A percentile compares a stretch with the other conserved stretches of the same genome.
Evolutionary conservation across 2,329 filamentous ascomycete species (phyloP).

Genomic region (Stachybotrys chartarum): DNA sequence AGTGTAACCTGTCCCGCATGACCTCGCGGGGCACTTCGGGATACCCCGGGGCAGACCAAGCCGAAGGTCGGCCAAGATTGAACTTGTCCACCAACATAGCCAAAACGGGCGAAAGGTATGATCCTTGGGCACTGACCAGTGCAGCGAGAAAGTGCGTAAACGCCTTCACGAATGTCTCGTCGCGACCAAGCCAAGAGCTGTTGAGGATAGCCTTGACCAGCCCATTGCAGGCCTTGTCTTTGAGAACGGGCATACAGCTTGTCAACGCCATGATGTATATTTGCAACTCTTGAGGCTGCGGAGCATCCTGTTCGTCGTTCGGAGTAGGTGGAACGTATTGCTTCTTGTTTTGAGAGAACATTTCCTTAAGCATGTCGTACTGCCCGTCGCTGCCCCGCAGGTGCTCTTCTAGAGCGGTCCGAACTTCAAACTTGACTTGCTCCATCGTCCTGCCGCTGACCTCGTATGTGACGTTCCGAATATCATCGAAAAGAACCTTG

Average conservation of each 20-base stretch:
- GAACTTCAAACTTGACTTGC: conserved; percentile 48
- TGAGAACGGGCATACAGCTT: conserved; percentile 51
- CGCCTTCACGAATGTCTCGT: conserved; percentile 57
- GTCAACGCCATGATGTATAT: conserved; percentile 58
- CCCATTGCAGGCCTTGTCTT: conserved; percentile 49
- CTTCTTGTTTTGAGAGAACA: conserved; percentile 45
- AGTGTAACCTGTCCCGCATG: conserved; percentile 69
- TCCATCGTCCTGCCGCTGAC: conserved; percentile 45
- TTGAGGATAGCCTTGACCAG: conserved; percentile 52
- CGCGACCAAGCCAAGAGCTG: conserved; percentile 58
- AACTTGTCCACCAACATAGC: conserved; percentile 78
- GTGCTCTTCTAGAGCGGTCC: conserved; percentile 49
- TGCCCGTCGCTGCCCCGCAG: conserved; percentile 49
- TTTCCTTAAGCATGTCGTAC: conserved; percentile 54
- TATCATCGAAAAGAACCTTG: conserved; percentile 52
- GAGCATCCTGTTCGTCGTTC: conserved; percentile 34
- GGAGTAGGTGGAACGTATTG: conserved; percentile 29
- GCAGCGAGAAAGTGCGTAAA: conserved; percentile 63
- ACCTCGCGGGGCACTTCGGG: conserved; percentile 53
- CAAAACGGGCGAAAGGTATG: conserved; percentile 67
- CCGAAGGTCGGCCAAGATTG: conserved; percentile 39
- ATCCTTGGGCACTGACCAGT: conserved; percentile 75
- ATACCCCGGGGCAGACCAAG: conserved; percentile 44
- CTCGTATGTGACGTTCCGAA: conserved; percentile 49
- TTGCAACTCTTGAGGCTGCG: conserved; percentile 49